phyloP scores from a whole-genome alignment of 345 rosid species.

The Cardamine occulta region DNA sequence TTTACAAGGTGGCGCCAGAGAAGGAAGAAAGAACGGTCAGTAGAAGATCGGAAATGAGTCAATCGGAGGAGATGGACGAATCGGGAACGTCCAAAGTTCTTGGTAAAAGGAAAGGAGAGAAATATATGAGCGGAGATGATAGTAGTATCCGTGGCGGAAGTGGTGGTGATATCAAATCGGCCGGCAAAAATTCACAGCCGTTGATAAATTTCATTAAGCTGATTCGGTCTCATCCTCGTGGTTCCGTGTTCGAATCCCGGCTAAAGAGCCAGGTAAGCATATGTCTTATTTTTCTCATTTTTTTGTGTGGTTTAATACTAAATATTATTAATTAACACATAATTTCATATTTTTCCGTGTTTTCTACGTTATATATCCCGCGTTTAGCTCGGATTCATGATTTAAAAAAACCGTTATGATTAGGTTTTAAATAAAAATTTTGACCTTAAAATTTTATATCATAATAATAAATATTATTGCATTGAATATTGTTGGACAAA shows the following conservation, averaged over 20 bases:
- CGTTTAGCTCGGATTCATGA: not conserved
- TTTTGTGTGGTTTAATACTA: not conserved
- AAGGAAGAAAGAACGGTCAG: constrained; percentile 35
- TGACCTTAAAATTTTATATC: no score
- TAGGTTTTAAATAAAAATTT: no score
- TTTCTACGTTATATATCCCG: constrained; percentile 15
- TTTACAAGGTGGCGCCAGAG: constrained; percentile 24
- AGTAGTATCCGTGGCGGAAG: constrained; percentile 20
- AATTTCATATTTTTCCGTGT: constrained; percentile 3
- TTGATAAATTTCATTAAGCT: constrained; percentile 49
- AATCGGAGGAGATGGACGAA: constrained; percentile 50
- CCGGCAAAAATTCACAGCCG: constrained; percentile 55
- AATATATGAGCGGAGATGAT: constrained; percentile 35
- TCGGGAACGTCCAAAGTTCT: constrained; percentile 64
- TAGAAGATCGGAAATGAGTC: constrained; percentile 40
- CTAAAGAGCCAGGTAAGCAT: constrained; percentile 55
- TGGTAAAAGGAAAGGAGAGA: constrained; percentile 40
- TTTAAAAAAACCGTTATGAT: not conserved
- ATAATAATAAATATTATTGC: no score
- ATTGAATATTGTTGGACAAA: no score
- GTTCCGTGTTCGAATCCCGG: constrained; percentile 56
- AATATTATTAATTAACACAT: not conserved
- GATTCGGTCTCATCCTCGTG: constrained; percentile 58
- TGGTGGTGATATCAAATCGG: constrained; percentile 37
- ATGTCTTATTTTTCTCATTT: constrained; percentile 21